phyloP scores from a whole-genome alignment of 2,329 filamentous ascomycete species.

The Salinomyces thailandicus region DNA sequence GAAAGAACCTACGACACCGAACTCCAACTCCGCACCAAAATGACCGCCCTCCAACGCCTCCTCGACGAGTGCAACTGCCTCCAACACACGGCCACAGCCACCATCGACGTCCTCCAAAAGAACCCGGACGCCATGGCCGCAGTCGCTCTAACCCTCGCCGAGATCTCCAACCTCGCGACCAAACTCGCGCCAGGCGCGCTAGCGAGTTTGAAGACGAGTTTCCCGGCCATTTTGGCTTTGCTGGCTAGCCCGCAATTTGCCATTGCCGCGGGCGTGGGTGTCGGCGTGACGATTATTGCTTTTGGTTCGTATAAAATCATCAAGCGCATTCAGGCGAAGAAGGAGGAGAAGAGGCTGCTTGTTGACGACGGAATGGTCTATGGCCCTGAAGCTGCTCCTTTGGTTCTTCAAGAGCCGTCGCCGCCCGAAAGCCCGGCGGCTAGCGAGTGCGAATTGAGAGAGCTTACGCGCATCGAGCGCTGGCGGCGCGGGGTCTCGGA shows the following conservation, averaged over 20 bases:
- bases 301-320: slow-evolving; percentile 97
- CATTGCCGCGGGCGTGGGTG: slow-evolving; percentile 77
- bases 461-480: slow-evolving; percentile 47
- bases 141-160: slow-evolving; percentile 82
- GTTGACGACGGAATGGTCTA: slow-evolving; percentile 14
- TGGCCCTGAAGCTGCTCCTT: slow-evolving; percentile 1
- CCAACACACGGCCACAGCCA: slow-evolving; percentile 71
- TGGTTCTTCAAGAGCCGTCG: slow-evolving; percentile 2
- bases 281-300: slow-evolving; percentile 90
- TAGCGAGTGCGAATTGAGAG: slow-evolving; percentile 47
- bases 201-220: slow-evolving; percentile 62
- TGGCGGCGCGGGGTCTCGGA: slow-evolving; percentile 57
- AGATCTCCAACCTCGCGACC: slow-evolving; percentile 69
- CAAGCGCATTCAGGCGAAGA: slow-evolving; percentile 59
- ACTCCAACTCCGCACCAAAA: slow-evolving; percentile 54
- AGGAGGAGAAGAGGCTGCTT: slow-evolving; percentile 22
- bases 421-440: slow-evolving; percentile 11
- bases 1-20: slow-evolving; percentile 40
- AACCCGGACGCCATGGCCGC: slow-evolving; percentile 88
- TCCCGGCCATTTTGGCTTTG: slow-evolving; percentile 76
- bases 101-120: slow-evolving; percentile 68
- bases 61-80: slow-evolving; percentile 82
- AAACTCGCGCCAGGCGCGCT: slow-evolving; percentile 81
- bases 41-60: slow-evolving; percentile 63
- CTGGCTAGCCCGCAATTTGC: slow-evolving; percentile 87